phyloP scores from a whole-genome alignment of 108 stramenopile genomes.

The Cyclotella choctawhatcheeana region DNA sequence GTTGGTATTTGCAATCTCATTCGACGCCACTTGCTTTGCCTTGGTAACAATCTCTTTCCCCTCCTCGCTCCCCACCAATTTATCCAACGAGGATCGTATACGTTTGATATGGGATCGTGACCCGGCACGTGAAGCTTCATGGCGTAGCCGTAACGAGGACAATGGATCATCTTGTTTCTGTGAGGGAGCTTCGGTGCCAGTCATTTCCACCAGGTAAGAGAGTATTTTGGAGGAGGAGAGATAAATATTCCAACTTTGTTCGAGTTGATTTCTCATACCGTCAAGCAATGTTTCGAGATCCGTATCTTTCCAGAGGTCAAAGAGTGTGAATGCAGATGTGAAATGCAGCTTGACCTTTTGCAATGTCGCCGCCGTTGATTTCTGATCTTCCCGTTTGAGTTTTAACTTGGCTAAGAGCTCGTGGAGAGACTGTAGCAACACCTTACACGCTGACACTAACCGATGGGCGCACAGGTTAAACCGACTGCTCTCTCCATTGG shows the following conservation, averaged over 20 bases:
- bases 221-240: slow-evolving; percentile 37
- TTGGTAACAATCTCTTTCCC: slow-evolving; percentile 39
- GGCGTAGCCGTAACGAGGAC: slow-evolving; percentile 33
- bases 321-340: slow-evolving; percentile 16
- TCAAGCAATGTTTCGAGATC: slow-evolving; percentile 29
- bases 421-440: slow-evolving; percentile 6
- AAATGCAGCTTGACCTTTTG: neutral
- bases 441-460: neutral
- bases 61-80: slow-evolving; percentile 37
- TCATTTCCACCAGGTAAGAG: slow-evolving; percentile 22
- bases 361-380: neutral
- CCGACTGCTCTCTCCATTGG: neutral
- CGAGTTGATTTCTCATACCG: slow-evolving; percentile 24
- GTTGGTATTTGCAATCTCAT: slow-evolving; percentile 21
- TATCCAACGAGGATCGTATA: slow-evolving; percentile 36
- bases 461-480: slow-evolving; percentile 1
- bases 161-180: slow-evolving; percentile 32
- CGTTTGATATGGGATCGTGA: slow-evolving; percentile 44
- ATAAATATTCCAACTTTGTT: slow-evolving; percentile 49
- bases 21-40: slow-evolving; percentile 28
- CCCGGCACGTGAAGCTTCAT: slow-evolving; percentile 26
- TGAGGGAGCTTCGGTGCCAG: slow-evolving; percentile 5
- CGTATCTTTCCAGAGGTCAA: slow-evolving; percentile 35
- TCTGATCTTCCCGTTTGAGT: neutral
- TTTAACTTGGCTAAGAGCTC: neutral